Base-by-base conservation (phyloP, 805 yeast species). In the Clavispora carvajalis region DNA sequence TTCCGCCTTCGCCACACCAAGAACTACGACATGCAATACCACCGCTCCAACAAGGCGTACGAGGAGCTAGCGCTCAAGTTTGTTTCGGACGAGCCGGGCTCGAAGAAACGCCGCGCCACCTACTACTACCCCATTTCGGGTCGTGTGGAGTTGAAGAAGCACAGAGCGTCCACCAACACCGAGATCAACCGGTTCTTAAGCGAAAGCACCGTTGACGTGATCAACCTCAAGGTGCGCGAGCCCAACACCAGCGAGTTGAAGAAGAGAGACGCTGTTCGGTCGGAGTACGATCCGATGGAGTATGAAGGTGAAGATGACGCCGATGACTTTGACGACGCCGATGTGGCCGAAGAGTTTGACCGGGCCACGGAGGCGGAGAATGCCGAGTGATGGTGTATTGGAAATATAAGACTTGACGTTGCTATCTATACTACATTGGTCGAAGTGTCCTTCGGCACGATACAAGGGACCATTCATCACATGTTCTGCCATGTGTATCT, bases 91-190 rank as follows among this genome's bases (percentile, higher is more conserved):
- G 56, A 48, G 19, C 45, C 45, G 12, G 45, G 34, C 22, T 11
- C 48, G 6, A 73, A 69, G 38, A 76, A 74, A 35, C 62, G 76
- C 23, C 64, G 69, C 19, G 70, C 77, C 7, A 95, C 88, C 3
- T 76, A 74, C 52, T 93, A 84, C 58, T 78, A 84, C 44, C 96
- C 97, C 7, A 67, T 91, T 13, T 68, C 76, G 11, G 88, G 90
- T 25, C 80, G 82, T 51, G 73, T 87, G 33, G 93, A 83, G 49
- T 77, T 93, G 57, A 88, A 85, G 67, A 83, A 91, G 58, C 80
- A 95, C 59, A 79, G 96, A 62, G 78, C 88, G 11, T 82, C 78
- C 28, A 71, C 78, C 35, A 74, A 69, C 49, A 53, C 65, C n/a
- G 73, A 69, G 39, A 64, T 79, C 48, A 75, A 74, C 48, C 74